Conservation (phyloP, 2,329 filamentous ascomycete genomes). For the Pseudogymnoascus sp. region DNA sequence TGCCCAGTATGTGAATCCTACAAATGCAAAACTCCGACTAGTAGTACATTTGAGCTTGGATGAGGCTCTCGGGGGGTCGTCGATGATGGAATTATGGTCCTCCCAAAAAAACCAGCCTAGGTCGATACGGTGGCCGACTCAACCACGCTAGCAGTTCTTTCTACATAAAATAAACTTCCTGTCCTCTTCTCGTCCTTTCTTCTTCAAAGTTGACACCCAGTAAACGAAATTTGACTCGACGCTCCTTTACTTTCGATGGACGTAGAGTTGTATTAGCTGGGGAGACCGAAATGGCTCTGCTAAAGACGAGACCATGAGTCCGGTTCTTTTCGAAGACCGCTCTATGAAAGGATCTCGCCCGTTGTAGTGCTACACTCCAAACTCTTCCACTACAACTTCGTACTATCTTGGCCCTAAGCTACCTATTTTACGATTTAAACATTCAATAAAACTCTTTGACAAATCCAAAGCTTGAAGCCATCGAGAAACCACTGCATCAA, state of each 20-base stretch:
- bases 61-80: neutral
- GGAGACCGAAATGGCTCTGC: constrained; percentile 36
- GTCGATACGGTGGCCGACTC: constrained; percentile 17
- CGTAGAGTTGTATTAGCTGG: constrained; percentile 48
- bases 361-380: constrained; percentile 25
- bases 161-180: constrained; percentile 11
- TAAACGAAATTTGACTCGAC: constrained; percentile 52
- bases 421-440: constrained; percentile 2
- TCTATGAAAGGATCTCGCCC: constrained; percentile 25
- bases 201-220: constrained; percentile 48
- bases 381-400: neutral
- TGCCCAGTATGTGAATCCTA: neutral
- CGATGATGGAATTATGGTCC: constrained; percentile 9
- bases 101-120: constrained; percentile 21
- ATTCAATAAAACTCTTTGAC: constrained; percentile 4
- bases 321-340: constrained; percentile 22
- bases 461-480: neutral
- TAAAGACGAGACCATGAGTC: constrained; percentile 30
- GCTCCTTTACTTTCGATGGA: constrained; percentile 38
- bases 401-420: constrained; percentile 6
- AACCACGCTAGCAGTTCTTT: constrained; percentile 18
- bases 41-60: constrained; percentile 8
- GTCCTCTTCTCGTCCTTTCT: constrained; percentile 31
- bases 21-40: constrained; percentile 23
- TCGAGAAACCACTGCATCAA: neutral